These are phyloP conservation scores for Allium fistulosum DNA, from an alignment of 106 monocot genomes.

Conservation along the genomic window DNA sequence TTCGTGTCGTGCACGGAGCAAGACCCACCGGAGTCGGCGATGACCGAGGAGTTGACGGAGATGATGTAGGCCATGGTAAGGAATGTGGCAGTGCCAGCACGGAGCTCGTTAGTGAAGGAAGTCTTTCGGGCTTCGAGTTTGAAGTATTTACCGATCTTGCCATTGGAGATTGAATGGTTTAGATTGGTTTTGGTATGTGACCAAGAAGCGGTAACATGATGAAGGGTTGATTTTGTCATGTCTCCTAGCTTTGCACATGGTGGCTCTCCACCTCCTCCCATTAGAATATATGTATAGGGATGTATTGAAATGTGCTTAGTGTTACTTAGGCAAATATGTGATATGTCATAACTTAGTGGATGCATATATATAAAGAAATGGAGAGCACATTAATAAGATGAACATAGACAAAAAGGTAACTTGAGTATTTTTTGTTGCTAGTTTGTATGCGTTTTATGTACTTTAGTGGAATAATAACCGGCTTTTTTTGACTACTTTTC, in stretches of 20 bases:
- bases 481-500: too few relatives aligned
- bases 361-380: not conserved
- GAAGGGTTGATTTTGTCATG: slow-evolving; percentile 3
- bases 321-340: too few relatives aligned
- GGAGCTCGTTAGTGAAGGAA: slow-evolving; percentile 60
- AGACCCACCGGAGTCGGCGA: slow-evolving; percentile 56
- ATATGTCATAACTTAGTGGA: not conserved
- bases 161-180: slow-evolving; percentile 29
- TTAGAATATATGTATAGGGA: not conserved
- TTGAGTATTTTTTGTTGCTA: not conserved
- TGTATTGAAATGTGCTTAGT: not conserved
- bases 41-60: slow-evolving; percentile 62
- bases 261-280: slow-evolving; percentile 1
- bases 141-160: slow-evolving; percentile 38
- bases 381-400: not conserved
- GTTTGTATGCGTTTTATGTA: not conserved
- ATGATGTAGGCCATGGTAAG: slow-evolving; percentile 78
- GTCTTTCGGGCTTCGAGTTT: slow-evolving; percentile 41
- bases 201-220: not conserved
- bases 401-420: not conserved
- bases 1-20: slow-evolving; percentile 4
- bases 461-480: not conserved
- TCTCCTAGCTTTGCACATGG: not conserved
- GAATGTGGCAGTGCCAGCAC: slow-evolving; percentile 55
- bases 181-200: slow-evolving; percentile 12